phyloP scores from a whole-genome alignment of 2,329 filamentous ascomycete species.

The Colletotrichum magnum region DNA sequence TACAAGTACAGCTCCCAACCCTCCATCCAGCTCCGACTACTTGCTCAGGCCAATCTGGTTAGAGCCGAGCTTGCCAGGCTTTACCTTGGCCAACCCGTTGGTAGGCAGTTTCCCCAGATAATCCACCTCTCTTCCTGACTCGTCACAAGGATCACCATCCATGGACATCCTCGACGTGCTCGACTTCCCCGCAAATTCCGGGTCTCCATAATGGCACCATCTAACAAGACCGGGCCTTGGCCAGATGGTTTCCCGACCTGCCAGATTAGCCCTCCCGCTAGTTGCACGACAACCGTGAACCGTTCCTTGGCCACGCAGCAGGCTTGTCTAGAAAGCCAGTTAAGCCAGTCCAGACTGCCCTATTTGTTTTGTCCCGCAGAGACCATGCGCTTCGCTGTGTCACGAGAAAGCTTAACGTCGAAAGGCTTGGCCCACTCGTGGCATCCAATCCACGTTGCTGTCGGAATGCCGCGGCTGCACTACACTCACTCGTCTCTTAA shows the following conservation, averaged over 20 bases:
- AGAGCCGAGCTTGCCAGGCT: slow-evolving; percentile 10
- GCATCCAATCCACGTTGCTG: no score
- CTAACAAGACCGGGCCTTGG: slow-evolving; percentile 17
- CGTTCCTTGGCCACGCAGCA: slow-evolving; percentile 34
- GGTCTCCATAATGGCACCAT: slow-evolving; percentile 22
- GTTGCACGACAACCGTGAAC: slow-evolving; percentile 36
- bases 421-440: slow-evolving; percentile 7
- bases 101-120: slow-evolving; percentile 29
- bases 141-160: slow-evolving; percentile 24
- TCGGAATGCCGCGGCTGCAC: background rate
- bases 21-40: background rate
- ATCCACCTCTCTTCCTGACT: slow-evolving; percentile 36
- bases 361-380: slow-evolving; percentile 14
- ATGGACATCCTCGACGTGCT: slow-evolving; percentile 10
- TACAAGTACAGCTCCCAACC: slow-evolving; percentile 1
- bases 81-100: slow-evolving; percentile 20
- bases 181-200: slow-evolving; percentile 35
- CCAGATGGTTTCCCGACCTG: slow-evolving; percentile 23
- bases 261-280: slow-evolving; percentile 40
- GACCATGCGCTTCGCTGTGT: slow-evolving; percentile 30
- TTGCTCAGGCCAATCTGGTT: slow-evolving; percentile 14
- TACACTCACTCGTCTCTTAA: background rate
- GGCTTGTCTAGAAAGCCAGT: slow-evolving; percentile 22
- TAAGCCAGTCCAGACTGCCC: slow-evolving; percentile 9
- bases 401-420: slow-evolving; percentile 35